These are phyloP conservation scores for Arachis hypogaea DNA, from an alignment of 306 rosid genomes.

Conservation along the genomic window DNA sequence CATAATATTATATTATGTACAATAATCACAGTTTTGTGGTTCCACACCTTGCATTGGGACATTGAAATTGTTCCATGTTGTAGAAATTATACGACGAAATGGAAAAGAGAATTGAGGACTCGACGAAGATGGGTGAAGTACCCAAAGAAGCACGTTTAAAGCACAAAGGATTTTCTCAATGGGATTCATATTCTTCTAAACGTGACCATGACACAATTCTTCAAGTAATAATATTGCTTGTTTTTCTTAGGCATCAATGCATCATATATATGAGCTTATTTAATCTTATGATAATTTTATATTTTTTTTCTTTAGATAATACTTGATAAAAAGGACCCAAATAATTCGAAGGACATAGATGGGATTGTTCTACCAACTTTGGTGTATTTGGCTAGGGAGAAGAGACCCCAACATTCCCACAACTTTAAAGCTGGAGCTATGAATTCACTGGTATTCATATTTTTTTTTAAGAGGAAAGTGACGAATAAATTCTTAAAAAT, in stretches of 20 bases:
- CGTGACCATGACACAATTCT: slow-evolving; percentile 75
- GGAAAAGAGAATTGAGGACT: slow-evolving; percentile 57
- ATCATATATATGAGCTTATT: not conserved
- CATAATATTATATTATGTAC: too few relatives aligned
- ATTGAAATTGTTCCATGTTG: slow-evolving; percentile 3
- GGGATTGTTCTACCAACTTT: slow-evolving; percentile 67
- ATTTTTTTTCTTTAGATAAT: slow-evolving; percentile 49
- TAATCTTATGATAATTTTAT: not conserved
- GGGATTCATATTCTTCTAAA: slow-evolving; percentile 66
- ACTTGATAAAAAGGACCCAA: slow-evolving; percentile 58
- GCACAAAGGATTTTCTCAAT: slow-evolving; percentile 60
- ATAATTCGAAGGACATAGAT: slow-evolving; percentile 54
- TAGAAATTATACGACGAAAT: slow-evolving; percentile 69
- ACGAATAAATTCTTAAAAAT: too few relatives aligned
- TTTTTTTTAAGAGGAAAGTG: not conserved
- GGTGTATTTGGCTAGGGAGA: slow-evolving; percentile 85
- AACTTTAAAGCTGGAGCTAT: slow-evolving; percentile 92
- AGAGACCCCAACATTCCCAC: slow-evolving; percentile 71
- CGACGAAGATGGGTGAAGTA: slow-evolving; percentile 48
- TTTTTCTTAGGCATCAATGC: not conserved
- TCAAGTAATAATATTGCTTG: slow-evolving; percentile 45
- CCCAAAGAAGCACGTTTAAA: slow-evolving; percentile 56
- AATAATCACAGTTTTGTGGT: too few relatives aligned
- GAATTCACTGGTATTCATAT: slow-evolving; percentile 75
- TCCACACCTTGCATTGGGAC: too few relatives aligned